A percentile compares a stretch with the other conserved stretches of the same genome.
Conservation (phyloP, 106 monocot genomes). For the Apostasia ramifera region DNA sequence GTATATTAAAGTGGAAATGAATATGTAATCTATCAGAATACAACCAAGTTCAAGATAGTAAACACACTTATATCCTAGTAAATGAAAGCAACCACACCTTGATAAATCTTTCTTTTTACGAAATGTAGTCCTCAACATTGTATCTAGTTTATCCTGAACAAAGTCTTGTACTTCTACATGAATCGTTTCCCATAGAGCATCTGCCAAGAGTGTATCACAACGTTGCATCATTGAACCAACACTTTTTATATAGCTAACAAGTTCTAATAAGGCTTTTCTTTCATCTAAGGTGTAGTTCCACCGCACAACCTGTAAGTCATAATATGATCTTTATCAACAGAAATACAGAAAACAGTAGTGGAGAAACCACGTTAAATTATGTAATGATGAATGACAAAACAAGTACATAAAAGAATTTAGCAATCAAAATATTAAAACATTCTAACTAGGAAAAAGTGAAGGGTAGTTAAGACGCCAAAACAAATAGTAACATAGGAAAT, state of each 20-base stretch:
- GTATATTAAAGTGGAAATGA: too few species aligned
- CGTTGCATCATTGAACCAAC: conserved; percentile 96
- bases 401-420: neutral
- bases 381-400: conserved; percentile 1
- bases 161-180: conserved; percentile 97
- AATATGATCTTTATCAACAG: neutral
- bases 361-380: neutral
- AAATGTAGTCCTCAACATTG: conserved; percentile 84
- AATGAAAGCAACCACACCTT: conserved; percentile 18
- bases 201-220: conserved; percentile 84
- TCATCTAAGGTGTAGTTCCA: conserved; percentile 91
- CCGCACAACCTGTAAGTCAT: conserved; percentile 72
- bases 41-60: neutral
- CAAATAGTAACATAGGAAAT: too few species aligned
- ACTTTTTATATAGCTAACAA: conserved; percentile 83
- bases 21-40: neutral
- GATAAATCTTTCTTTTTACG: conserved; percentile 96
- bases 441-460: too few species aligned
- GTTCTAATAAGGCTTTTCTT: conserved; percentile 72
- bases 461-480: too few species aligned
- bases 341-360: neutral
- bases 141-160: conserved; percentile 93
- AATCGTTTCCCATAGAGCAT: conserved; percentile 99
- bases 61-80: neutral
- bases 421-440: too few species aligned